Percentiles rank a stretch among this genome's conserved stretches.
Conservation (phyloP, 345 rosid species). For the Ricinus communis region DNA sequence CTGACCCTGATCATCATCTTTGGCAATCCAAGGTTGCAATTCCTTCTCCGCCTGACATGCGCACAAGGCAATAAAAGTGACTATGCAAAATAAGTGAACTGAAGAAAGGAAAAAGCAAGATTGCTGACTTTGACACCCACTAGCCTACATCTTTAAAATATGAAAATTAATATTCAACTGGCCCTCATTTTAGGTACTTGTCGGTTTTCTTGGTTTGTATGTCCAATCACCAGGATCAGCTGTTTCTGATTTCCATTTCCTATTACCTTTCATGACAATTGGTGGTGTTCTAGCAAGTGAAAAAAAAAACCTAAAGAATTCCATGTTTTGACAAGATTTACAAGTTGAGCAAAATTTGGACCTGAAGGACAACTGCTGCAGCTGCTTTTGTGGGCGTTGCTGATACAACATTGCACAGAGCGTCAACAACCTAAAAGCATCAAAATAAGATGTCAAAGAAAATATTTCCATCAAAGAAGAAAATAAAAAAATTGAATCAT, state of each 20-base stretch:
- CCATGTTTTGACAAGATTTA: background rate
- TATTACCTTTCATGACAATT: background rate
- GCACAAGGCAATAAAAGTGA: constrained; percentile 34
- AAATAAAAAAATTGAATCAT: background rate
- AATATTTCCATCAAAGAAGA: background rate
- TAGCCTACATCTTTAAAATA: constrained; percentile 12
- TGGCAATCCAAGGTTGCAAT: constrained; percentile 96
- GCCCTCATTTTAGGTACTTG: background rate
- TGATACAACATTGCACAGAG: constrained; percentile 89
- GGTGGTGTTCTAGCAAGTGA: constrained; percentile 20
- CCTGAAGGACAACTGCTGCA: constrained; percentile 97
- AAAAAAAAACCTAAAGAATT: constrained; percentile 3
- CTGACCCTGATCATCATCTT: constrained; percentile 91
- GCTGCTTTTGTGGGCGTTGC: constrained; percentile 91
- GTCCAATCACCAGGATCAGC: background rate
- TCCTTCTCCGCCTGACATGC: constrained; percentile 86
- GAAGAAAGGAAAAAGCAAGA: constrained; percentile 6
- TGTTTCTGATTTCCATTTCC: background rate
- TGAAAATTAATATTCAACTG: constrained; percentile 7
- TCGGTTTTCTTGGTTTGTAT: background rate
- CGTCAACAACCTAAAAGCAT: constrained; percentile 75
- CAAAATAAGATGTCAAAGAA: constrained; percentile 21
- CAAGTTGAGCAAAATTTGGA: constrained; percentile 42
- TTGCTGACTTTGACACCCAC: constrained; percentile 11
- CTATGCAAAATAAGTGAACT: constrained; percentile 17